These are phyloP conservation scores for Aspergillus fumigatus DNA, from an alignment of 2,329 filamentous ascomycete genomes.

Conservation along the genomic window DNA sequence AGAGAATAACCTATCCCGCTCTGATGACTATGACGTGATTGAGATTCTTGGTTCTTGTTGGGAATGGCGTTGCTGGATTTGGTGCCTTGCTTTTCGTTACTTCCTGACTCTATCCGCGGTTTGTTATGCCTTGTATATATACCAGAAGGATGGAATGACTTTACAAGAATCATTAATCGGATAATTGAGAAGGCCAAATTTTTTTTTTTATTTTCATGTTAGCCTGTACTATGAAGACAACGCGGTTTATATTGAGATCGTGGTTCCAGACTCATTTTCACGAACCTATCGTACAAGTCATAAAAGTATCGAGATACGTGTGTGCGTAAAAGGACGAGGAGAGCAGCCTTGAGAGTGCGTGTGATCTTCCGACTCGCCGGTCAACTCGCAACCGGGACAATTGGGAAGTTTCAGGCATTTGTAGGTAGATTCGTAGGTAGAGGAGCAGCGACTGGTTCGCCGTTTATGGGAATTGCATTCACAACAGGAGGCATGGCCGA, in stretches of 20 bases:
- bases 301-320: background rate
- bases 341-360: background rate
- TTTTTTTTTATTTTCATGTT: background rate
- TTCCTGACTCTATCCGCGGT: background rate
- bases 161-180: background rate
- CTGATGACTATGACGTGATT: background rate
- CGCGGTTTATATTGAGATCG: background rate
- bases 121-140: background rate
- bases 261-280: background rate
- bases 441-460: background rate
- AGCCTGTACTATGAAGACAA: background rate
- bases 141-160: background rate
- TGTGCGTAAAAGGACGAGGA: background rate
- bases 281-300: conserved; percentile 10
- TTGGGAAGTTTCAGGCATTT: background rate
- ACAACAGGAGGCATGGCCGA: conserved; percentile 25
- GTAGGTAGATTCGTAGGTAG: background rate
- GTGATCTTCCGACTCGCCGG: background rate
- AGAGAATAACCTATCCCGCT: background rate
- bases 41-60: background rate
- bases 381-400: background rate
- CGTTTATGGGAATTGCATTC: conserved; percentile 23
- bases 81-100: background rate
- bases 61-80: background rate
- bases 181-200: background rate